Base-by-base conservation (phyloP, 2,329 filamentous ascomycete species). In the Aureobasidium pullulans region DNA sequence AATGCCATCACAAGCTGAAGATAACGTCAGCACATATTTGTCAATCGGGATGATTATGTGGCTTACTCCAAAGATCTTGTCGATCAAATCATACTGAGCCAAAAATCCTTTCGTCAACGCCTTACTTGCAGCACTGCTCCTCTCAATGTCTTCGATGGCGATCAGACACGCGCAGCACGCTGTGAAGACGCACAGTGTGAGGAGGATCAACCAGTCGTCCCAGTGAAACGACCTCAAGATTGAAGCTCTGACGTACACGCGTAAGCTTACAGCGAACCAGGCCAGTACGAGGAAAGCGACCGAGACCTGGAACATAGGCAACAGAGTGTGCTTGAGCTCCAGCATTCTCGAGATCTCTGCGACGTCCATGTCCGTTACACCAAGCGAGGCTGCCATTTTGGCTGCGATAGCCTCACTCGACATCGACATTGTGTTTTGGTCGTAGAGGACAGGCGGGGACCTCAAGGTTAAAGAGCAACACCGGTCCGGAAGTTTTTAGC, bases 41-140 rank as follows among this genome's bases (percentile, higher is more conserved):
- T 4, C 6, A 11, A 10, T 36, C 3, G 1, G 13, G 19, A 19
- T n/a, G 19, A 28, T 6, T 28, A 7, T 19, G 19, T 32, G 32
- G 77, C 67, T 64, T 81, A 78, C 57, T 76, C 76, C 15, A 80
- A 71, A 70, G 76, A 81, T 77, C 75, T 80, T 57, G 68, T 71
- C 71, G 71, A 52, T n/a, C 9, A 34, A 11, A 11, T 13, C 34
- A 3, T 44, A 32, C 10, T 60, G 19, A 50, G 16, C 43, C 11
- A 31, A 3, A n/a, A 50, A 19, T 13, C 53, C 40, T n/a, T 32
- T 40, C 2, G n/a, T 13, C 10, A 58, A 31, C 23, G 43, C 36
- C 11, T 19, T 28, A 10, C 40, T 23, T 29, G 50, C 39, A 11
- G 40, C 37, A 39, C 29, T 29, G 19, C 57, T 54, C 10, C 29